Evolutionary conservation across 2,329 filamentous ascomycete genomes (phyloP).

Genomic region (Exophiala sp.): DNA sequence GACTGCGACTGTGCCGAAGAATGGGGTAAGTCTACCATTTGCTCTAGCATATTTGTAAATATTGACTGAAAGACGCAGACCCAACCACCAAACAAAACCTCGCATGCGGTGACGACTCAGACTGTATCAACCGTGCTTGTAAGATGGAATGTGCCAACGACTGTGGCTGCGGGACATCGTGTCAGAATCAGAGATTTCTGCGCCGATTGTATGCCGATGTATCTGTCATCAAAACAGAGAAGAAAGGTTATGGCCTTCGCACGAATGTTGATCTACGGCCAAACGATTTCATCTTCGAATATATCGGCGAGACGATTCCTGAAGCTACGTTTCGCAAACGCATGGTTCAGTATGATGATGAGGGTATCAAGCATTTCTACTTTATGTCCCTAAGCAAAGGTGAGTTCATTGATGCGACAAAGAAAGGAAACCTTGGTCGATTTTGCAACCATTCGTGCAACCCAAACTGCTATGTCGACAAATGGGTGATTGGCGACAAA

Average conservation of each 20-base stretch:
- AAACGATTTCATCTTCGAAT: constrained; percentile 95
- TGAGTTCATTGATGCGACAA: constrained; percentile 96
- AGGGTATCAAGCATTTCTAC: constrained; percentile 99
- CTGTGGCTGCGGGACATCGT: constrained; percentile 81
- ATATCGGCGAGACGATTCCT: constrained; percentile 97
- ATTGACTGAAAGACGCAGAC: constrained; percentile 45
- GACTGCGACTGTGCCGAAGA: constrained; percentile 95
- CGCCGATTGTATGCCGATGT: constrained; percentile 85
- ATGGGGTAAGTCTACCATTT: constrained; percentile 67
- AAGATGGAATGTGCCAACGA: constrained; percentile 93
- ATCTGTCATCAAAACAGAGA: constrained; percentile 94
- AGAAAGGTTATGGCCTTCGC: constrained; percentile 92
- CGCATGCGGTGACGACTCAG: constrained; percentile 92
- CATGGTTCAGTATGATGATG: constrained; percentile 89
- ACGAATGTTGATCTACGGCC: constrained; percentile 71
- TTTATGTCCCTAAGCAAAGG: constrained; percentile 98
- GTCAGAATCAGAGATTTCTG: constrained; percentile 94
- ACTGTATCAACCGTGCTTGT: constrained; percentile 96
- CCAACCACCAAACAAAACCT: constrained; percentile 58
- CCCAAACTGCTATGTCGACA: constrained; percentile 98
- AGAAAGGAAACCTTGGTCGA: constrained; percentile 89
- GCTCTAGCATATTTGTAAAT: constrained; percentile 8
- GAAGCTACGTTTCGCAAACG: constrained; percentile 83
- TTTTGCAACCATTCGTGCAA: constrained; percentile 99
- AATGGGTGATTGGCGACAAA: constrained; percentile 97